Evolutionary conservation across 768 basidiomycete genomes (phyloP), one percentile per base, ranked within the genome.

Genomic region (Hygrophorus pudorinus): DNA sequence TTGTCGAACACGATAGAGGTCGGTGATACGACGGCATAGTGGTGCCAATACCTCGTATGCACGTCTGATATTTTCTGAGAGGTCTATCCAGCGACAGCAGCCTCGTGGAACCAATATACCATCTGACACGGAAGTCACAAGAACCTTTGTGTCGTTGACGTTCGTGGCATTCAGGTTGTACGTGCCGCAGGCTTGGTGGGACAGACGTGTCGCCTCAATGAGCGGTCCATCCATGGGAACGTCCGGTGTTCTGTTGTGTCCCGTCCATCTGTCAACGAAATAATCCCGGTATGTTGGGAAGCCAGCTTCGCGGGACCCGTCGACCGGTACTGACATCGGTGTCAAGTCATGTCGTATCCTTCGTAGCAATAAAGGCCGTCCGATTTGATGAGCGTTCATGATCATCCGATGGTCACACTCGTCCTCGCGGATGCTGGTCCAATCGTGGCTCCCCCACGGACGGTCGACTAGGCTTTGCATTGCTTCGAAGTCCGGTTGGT

Each of bases 321-420:
- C 55, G 0, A 63, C 62, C 3, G 84, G 82, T 7, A 49, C 51
- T 33, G 85, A 84, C 55, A 74, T 56, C 2, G 82, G 81, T 0
- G 80, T 75, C 28, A 89, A 61, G 57, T 90, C 85, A 35, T 68
- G 45, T 28, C 83, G 75, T 47, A 87, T 70, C 28, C 63, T 62
- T 45, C 70, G 72, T 41, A 89, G 66, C 35, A 79, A 50, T 40
- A 75, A 68, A 4, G 72, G 65, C 7, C 76, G 73, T 2, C 81
- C 84, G 24, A 62, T 60, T 47, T 78, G 68, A 53, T 75, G 72
- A 44, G 51, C 61, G 50, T 77, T 79, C 60, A 75, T 66, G 18
- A 84, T 64, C 38, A 85, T 55, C 17, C 75, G 59, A n/a, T 59
- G 62, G 44, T 62, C 71, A 43, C 70, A 75, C 48, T 78, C 63